phyloP scores from a whole-genome alignment of 352 stramenopile genomes.

The Plasmopara viticola region DNA sequence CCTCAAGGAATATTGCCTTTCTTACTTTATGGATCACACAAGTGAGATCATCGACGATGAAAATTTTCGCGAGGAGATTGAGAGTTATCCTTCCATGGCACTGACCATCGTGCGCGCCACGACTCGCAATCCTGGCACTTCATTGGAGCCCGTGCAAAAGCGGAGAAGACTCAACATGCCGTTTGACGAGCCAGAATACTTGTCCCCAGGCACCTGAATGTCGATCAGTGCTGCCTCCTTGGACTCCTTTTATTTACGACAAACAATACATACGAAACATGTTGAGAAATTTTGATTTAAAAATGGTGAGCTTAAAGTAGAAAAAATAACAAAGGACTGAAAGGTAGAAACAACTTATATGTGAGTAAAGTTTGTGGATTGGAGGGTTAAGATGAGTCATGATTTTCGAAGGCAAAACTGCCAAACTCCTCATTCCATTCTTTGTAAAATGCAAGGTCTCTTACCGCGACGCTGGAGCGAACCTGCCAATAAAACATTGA shows the following conservation, averaged over 20 bases:
- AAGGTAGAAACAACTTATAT: slow-evolving; percentile 4
- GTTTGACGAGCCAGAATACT: slow-evolving; percentile 69
- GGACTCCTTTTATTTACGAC: slow-evolving; percentile 36
- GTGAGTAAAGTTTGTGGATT: slow-evolving; percentile 3
- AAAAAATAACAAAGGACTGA: neutral
- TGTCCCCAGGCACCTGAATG: slow-evolving; percentile 14
- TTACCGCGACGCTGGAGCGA: slow-evolving; percentile 91
- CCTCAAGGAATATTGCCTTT: slow-evolving; percentile 77
- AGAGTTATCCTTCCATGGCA: slow-evolving; percentile 67
- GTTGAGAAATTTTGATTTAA: too few species aligned
- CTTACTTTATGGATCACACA: slow-evolving; percentile 71
- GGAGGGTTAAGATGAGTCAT: slow-evolving; percentile 31
- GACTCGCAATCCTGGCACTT: slow-evolving; percentile 24
- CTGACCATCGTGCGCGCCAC: slow-evolving; percentile 71
- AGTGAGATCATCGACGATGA: slow-evolving; percentile 78
- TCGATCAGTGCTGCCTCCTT: slow-evolving; percentile 4
- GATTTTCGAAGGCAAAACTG: slow-evolving; percentile 76
- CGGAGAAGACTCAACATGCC: slow-evolving; percentile 78
- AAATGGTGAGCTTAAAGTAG: too few species aligned
- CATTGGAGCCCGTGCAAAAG: slow-evolving; percentile 46
- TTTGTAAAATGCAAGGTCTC: slow-evolving; percentile 91
- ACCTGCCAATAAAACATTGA: slow-evolving; percentile 39
- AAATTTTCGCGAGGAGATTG: slow-evolving; percentile 76
- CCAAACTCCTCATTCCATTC: slow-evolving; percentile 93
- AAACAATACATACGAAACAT: neutral